phyloP scores from a whole-genome alignment of 2,329 filamentous ascomycete genomes.

The Aspergillus ibericus region DNA sequence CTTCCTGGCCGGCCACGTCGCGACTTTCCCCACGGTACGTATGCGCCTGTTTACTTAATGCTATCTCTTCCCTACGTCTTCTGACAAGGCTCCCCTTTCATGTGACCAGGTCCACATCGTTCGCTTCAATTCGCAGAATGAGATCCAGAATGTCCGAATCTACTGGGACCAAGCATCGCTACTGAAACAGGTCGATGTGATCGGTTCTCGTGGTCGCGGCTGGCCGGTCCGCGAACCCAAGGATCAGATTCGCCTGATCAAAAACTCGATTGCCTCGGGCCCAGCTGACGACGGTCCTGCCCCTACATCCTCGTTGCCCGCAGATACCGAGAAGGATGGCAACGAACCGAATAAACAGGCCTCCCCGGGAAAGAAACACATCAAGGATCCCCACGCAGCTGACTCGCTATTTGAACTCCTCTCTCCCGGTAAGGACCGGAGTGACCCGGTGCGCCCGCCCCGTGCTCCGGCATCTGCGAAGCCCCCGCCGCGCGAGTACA shows the following conservation, averaged over 20 bases:
- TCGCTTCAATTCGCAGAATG: slow-evolving; percentile 71
- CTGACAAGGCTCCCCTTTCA: slow-evolving; percentile 10
- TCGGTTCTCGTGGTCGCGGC: slow-evolving; percentile 83
- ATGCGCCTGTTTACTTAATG: slow-evolving; percentile 41
- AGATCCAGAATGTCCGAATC: slow-evolving; percentile 83
- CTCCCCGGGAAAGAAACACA: slow-evolving; percentile 43
- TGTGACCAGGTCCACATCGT: slow-evolving; percentile 76
- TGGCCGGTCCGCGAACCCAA: slow-evolving; percentile 91
- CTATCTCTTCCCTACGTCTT: background rate
- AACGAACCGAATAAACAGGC: slow-evolving; percentile 11
- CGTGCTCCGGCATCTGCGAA: slow-evolving; percentile 65
- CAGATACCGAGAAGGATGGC: slow-evolving; percentile 3
- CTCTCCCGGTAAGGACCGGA: slow-evolving; percentile 55
- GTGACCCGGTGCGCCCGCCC: slow-evolving; percentile 59
- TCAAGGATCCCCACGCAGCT: slow-evolving; percentile 46
- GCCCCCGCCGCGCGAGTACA: slow-evolving; percentile 65
- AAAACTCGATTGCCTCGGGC: slow-evolving; percentile 46
- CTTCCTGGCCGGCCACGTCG: slow-evolving; percentile 80
- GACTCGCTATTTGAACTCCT: slow-evolving; percentile 68
- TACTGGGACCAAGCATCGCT: slow-evolving; percentile 95
- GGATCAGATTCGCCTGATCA: slow-evolving; percentile 78
- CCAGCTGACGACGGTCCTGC: slow-evolving; percentile 13
- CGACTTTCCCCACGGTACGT: slow-evolving; percentile 82
- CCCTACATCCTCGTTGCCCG: slow-evolving; percentile 8
- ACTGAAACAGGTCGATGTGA: slow-evolving; percentile 89